Evolutionary conservation across 352 stramenopile genomes (phyloP).

Genomic region (Pythium periplocum): DNA sequence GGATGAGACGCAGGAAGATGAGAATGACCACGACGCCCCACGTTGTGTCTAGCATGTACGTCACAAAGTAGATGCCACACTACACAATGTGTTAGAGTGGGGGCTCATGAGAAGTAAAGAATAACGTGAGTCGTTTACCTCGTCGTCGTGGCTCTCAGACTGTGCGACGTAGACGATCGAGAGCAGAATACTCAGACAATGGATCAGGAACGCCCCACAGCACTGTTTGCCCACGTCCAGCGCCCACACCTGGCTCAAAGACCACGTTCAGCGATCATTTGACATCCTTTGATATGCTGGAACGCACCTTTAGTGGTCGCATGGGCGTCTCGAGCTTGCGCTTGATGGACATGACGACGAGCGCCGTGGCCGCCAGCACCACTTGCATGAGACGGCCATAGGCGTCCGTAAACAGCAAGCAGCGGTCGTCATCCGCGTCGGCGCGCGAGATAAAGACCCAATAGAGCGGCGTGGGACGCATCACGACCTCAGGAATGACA

Average conservation of each 20-base stretch:
- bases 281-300: neutral
- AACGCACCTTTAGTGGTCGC: constrained; percentile 39
- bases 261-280: neutral
- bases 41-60: constrained; percentile 63
- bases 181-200: constrained; percentile 56
- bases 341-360: constrained; percentile 75
- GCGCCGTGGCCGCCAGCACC: constrained; percentile 33
- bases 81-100: constrained; percentile 7
- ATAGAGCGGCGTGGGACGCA: no score
- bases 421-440: constrained; percentile 28
- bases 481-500: no score
- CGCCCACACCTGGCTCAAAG: constrained; percentile 40
- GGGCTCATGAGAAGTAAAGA: neutral
- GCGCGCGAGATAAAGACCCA: neutral
- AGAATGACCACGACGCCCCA: constrained; percentile 45
- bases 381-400: constrained; percentile 59
- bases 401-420: constrained; percentile 64
- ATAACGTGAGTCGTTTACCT: constrained; percentile 23
- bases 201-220: constrained; percentile 48
- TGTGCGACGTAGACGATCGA: constrained; percentile 50
- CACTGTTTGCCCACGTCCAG: constrained; percentile 72
- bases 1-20: constrained; percentile 34
- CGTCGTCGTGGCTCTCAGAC: constrained; percentile 36
- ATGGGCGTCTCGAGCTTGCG: constrained; percentile 71
- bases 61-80: constrained; percentile 75